Conservation (phyloP, 2,329 filamentous ascomycete genomes). For the Fusarium sororula region DNA sequence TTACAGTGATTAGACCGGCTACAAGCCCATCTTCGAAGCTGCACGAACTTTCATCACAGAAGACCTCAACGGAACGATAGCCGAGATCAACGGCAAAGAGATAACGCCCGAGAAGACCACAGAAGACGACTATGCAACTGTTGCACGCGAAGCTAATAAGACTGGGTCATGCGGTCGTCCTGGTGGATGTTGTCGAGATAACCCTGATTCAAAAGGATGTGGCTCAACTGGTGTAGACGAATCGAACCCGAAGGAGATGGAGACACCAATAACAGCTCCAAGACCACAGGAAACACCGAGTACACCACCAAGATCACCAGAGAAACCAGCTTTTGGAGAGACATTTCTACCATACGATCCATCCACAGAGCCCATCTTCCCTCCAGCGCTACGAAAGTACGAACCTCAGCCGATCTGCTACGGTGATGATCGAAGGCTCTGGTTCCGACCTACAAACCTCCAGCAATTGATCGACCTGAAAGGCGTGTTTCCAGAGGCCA, state of each 20-base stretch:
- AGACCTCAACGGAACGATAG: not conserved
- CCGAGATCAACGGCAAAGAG: not conserved
- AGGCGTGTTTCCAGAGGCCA: not conserved
- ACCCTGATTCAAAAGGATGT: not conserved
- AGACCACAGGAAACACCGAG: not conserved
- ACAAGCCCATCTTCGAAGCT: conserved; percentile 2
- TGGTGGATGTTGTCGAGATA: not conserved
- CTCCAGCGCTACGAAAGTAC: not conserved
- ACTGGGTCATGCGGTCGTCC: not conserved
- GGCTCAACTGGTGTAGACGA: not conserved
- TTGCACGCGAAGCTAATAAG: not conserved
- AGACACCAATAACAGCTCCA: not conserved
- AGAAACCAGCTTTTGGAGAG: not conserved
- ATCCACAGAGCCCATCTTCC: not conserved
- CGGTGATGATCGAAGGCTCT: not conserved
- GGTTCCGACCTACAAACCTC: not conserved
- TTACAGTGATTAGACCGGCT: not conserved
- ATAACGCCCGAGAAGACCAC: not conserved
- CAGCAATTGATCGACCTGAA: not conserved
- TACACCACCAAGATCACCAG: not conserved
- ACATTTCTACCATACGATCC: not conserved
- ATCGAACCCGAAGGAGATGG: not conserved
- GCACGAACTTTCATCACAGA: not conserved
- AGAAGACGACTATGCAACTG: not conserved
- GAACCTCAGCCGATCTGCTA: not conserved